Base-by-base conservation (phyloP, 768 basidiomycete genomes). In the Rhodotorula taiwanensis region DNA sequence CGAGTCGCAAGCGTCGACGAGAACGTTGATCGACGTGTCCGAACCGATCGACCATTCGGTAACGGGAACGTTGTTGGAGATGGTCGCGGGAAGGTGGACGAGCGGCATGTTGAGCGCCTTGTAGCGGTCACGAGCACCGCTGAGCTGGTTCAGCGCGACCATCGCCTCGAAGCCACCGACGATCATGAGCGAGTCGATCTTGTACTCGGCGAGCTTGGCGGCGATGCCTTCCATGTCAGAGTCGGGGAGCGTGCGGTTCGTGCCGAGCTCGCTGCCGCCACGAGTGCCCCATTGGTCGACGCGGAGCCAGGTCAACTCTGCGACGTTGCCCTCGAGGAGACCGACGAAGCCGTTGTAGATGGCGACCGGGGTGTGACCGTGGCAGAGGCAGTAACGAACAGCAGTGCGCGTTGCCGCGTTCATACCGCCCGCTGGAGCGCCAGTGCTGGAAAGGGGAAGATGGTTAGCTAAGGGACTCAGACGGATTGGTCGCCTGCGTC, bases 131-230 rank as follows among this genome's bases (percentile, higher is more conserved):
- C 93, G 78, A 9, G 83, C 90, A 66, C 86, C 82, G 73, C 94
- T 88, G 56, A 99, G 77, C 59, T 85, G 81, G 70, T 84, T 72
- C 59, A 98, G 75, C 11, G 91, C 80, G 66, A 80, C 84, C 80
- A 95, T 94, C 8, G 89, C 89, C 76, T 99, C 95, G 74, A 97
- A 99, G 0, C 95, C 95, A 54, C 95, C 95, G 70, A 98, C 88
- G 75, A 99, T 81, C 72, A 98, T 75, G 50, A 99, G 74, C 4
- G 80, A 88, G 66, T 97, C 82, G 66, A 98, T 77, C 39, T 78
- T 76, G 75, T 88, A 85, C 71, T 89, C 77, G 76, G 97, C 92
- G 81, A 99, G 90, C 72, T 89, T 88, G 48, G 89, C 79, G 7
- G 95, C 95, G 45, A 98, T 81, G 16, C 83, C 83, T 1, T 92